Evolutionary conservation across 2,329 filamentous ascomycete genomes (phyloP).

Genomic region (Aspergillus jensenii): DNA sequence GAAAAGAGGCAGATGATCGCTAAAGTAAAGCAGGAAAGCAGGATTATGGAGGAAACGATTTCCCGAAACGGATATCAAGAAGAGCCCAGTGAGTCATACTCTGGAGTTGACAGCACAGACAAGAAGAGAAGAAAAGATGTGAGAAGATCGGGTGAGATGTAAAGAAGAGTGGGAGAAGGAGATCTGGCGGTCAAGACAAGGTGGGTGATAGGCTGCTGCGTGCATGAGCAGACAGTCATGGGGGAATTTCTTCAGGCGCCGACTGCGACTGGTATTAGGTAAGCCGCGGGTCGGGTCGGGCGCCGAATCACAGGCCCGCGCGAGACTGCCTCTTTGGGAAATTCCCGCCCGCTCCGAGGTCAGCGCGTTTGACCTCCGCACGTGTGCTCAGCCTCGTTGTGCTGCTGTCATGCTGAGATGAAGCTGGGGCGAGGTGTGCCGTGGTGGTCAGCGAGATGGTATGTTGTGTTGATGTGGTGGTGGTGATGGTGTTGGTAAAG

Average conservation of each 20-base stretch:
- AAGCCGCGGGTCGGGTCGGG: constrained; percentile 11
- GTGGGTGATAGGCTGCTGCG: constrained; percentile 17
- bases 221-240: not conserved
- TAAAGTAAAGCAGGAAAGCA: not conserved
- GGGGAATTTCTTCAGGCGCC: constrained; percentile 16
- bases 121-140: not conserved
- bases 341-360: not conserved
- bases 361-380: not conserved
- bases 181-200: constrained; percentile 20
- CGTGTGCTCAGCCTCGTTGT: not conserved
- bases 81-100: constrained; percentile 7
- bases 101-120: not conserved
- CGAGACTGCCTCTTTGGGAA: not conserved
- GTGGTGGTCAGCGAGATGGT: not conserved
- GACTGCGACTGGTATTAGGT: constrained; percentile 23
- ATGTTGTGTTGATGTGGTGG: not conserved
- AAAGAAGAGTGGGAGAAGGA: not conserved
- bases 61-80: constrained; percentile 14
- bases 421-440: not conserved
- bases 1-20: constrained; percentile 1
- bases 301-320: not conserved
- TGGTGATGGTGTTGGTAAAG: not conserved
- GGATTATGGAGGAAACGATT: constrained; percentile 5
- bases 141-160: constrained; percentile 3
- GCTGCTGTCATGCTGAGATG: not conserved